Percentiles rank a stretch among this genome's conserved stretches.
phyloP scores from a whole-genome alignment of 208 protist species.

The Herpetomonas samuelpessoai region DNA sequence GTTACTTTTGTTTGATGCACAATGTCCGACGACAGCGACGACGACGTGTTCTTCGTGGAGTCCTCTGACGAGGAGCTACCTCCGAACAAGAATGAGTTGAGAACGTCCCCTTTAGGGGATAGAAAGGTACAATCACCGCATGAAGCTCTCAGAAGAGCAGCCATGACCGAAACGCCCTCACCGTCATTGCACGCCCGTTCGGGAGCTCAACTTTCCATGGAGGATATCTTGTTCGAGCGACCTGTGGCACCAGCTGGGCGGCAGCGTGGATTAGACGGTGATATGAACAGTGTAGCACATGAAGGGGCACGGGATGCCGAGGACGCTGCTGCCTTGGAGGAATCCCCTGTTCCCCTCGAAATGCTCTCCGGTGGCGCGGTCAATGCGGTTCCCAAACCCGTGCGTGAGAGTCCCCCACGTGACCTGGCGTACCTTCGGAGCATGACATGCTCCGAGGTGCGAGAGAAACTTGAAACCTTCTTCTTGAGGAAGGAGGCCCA shows the following conservation, averaged over 20 bases:
- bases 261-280: too few relatives aligned
- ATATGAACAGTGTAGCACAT: background rate
- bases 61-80: background rate
- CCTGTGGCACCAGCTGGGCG: background rate
- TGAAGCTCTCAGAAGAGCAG: too few relatives aligned
- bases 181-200: too few relatives aligned
- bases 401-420: constrained; percentile 8
- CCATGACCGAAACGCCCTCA: too few relatives aligned
- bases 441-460: constrained; percentile 73
- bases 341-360: constrained; percentile 5
- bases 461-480: constrained; percentile 56
- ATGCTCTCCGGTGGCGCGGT: constrained; percentile 22
- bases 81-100: background rate
- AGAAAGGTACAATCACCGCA: too few relatives aligned
- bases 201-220: constrained; percentile 13
- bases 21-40: background rate
- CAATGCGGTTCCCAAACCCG: constrained; percentile 17
- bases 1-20: too few relatives aligned
- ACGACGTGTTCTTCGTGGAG: background rate
- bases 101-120: too few relatives aligned
- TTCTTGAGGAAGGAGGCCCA: constrained; percentile 37
- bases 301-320: too few relatives aligned
- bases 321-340: too few relatives aligned
- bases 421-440: constrained; percentile 27
- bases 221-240: constrained; percentile 27